Percentiles rank a stretch among this genome's conserved stretches.
Evolutionary conservation across 1,284 basidiomycete species (phyloP).

Genomic region (Caloboletus inedulis): DNA sequence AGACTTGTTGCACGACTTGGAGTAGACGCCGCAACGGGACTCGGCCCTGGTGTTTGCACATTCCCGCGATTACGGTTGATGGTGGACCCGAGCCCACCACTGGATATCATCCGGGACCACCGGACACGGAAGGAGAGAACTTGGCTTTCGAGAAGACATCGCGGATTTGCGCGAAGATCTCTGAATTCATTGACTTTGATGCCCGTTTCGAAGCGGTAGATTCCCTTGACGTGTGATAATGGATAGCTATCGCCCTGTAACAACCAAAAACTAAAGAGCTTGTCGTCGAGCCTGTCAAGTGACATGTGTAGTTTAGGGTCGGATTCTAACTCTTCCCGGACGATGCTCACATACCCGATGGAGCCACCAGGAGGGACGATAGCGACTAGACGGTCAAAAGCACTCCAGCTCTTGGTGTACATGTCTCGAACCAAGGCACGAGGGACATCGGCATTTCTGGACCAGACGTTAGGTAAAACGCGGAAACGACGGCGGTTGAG

Average conservation of each 20-base stretch:
- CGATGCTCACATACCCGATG: constrained; percentile 58
- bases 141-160: constrained; percentile 76
- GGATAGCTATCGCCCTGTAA: constrained; percentile 73
- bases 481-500: background rate
- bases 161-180: constrained; percentile 79
- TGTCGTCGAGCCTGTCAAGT: constrained; percentile 69
- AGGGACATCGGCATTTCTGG: constrained; percentile 80
- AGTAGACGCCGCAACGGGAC: constrained; percentile 30
- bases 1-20: constrained; percentile 44
- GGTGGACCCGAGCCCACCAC: constrained; percentile 49
- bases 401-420: constrained; percentile 88
- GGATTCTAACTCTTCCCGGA: background rate
- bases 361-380: constrained; percentile 84
- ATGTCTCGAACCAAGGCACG: constrained; percentile 79
- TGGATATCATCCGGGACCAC: constrained; percentile 68
- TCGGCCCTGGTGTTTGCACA: constrained; percentile 29
- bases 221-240: constrained; percentile 75
- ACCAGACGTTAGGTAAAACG: background rate
- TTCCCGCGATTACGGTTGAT: constrained; percentile 34
- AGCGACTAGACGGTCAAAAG: constrained; percentile 77
- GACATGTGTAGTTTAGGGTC: constrained; percentile 1
- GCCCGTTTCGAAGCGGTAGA: constrained; percentile 80
- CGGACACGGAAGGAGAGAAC: constrained; percentile 73
- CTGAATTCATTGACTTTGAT: constrained; percentile 82
- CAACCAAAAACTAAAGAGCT: constrained; percentile 83